phyloP scores from a whole-genome alignment of 129 eudicot genomes.

The Helichrysum umbraculigerum region DNA sequence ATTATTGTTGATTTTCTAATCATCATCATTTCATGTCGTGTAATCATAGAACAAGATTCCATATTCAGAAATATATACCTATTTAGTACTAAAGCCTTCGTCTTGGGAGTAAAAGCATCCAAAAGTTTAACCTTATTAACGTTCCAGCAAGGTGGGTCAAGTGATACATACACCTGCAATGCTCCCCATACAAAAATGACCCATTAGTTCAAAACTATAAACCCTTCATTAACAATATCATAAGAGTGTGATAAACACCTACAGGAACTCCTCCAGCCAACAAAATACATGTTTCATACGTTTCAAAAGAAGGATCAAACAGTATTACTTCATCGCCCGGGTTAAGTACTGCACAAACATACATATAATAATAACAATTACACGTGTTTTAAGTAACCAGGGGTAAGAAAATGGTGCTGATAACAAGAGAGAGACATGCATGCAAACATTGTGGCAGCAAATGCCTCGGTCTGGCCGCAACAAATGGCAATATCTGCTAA shows the following conservation, averaged over 20 bases:
- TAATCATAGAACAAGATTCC: too few relatives aligned
- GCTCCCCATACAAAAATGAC: conserved; percentile 1
- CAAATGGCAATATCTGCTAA: conserved; percentile 77
- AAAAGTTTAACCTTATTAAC: conserved; percentile 56
- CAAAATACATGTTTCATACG: conserved; percentile 73
- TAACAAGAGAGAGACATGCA: conserved; percentile 43
- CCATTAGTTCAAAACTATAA: not conserved
- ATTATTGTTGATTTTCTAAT: not conserved
- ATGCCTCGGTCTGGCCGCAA: conserved; percentile 98
- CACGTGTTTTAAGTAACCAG: not conserved
- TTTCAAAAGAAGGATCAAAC: conserved; percentile 86
- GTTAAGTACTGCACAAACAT: conserved; percentile 62
- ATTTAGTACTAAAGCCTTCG: conserved; percentile 85
- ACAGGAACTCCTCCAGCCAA: conserved; percentile 98
- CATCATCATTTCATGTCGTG: too few relatives aligned
- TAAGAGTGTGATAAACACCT: conserved; percentile 35
- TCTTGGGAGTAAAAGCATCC: conserved; percentile 58
- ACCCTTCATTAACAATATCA: not conserved
- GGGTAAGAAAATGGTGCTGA: not conserved
- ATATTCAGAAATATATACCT: conserved; percentile 52
- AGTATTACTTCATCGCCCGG: conserved; percentile 91
- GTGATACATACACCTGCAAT: conserved; percentile 76
- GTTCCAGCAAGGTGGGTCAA: conserved; percentile 86
- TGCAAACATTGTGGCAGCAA: conserved; percentile 91
- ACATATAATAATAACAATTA: not conserved